Conservation (phyloP, 192 early-diverging fungal genomes). For the Rhizophagus clarus region DNA sequence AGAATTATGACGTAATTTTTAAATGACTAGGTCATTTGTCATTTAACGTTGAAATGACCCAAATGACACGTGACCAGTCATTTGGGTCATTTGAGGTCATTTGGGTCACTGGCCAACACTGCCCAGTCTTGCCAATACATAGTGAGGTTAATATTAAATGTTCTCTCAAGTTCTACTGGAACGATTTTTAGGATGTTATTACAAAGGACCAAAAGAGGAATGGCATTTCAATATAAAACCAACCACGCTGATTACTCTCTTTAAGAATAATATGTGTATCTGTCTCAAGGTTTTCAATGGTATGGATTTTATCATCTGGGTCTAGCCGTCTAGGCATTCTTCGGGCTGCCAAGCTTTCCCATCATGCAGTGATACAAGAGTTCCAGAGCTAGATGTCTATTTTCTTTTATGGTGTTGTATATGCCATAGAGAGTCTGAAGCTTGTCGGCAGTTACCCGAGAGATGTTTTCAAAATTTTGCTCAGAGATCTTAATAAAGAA, state of each 20-base stretch:
- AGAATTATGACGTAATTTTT: no score
- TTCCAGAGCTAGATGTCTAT: not conserved
- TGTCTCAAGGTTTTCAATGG: not conserved
- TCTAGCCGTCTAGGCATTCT: not conserved
- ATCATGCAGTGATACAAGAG: not conserved
- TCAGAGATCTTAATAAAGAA: no score
- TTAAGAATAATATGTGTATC: not conserved
- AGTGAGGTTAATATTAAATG: no score
- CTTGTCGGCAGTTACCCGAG: no score
- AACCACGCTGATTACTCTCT: not conserved
- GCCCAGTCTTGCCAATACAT: no score
- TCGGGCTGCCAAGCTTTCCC: not conserved
- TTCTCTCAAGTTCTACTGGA: not conserved
- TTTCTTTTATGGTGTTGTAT: not conserved
- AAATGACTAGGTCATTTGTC: no score
- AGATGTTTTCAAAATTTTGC: no score
- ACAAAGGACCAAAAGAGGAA: slow-evolving; percentile 18
- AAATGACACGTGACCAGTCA: no score
- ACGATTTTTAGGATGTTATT: not conserved
- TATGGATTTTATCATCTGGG: not conserved
- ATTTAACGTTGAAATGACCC: no score
- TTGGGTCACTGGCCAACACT: no score
- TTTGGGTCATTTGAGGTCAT: no score
- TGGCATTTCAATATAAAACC: slow-evolving; percentile 18
- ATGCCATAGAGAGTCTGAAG: no score